phyloP scores from a whole-genome alignment of 805 yeast genomes.

The Metschnikowia santaceciliae region DNA sequence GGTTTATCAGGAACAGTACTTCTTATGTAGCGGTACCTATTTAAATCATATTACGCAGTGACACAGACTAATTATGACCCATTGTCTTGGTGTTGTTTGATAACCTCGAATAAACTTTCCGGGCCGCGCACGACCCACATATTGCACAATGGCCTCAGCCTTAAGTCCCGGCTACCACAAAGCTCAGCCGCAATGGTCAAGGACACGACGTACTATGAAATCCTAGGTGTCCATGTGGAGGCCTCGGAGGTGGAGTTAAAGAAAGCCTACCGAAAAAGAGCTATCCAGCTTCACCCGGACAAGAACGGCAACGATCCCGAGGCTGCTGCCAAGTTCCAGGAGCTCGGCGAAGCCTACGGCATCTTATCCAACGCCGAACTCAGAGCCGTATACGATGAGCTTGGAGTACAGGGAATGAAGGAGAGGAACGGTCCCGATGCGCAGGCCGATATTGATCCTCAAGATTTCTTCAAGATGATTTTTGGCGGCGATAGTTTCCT shows the following conservation, averaged over 20 bases:
- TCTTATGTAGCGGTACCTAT: no score
- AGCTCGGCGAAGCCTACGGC: conserved; percentile 61
- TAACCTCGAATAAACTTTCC: neutral
- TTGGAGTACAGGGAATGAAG: conserved; percentile 60
- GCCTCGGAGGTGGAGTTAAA: conserved; percentile 84
- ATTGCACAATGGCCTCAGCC: neutral
- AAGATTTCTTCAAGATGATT: conserved; percentile 75
- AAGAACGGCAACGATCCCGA: conserved; percentile 92
- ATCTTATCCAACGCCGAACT: conserved; percentile 70
- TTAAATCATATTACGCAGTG: no score
- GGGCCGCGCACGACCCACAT: neutral
- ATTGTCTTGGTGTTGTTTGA: no score
- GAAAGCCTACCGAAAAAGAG: conserved; percentile 60
- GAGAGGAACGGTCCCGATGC: conserved; percentile 69
- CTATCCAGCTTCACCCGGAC: conserved; percentile 55
- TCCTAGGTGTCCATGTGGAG: conserved; percentile 59
- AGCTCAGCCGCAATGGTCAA: conserved; percentile 54
- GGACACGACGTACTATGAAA: conserved; percentile 84
- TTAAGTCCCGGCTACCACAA: neutral
- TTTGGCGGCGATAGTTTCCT: conserved; percentile 81
- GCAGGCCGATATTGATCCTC: conserved; percentile 69
- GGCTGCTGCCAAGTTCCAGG: conserved; percentile 86
- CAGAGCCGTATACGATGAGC: conserved; percentile 73
- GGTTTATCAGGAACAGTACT: no score
- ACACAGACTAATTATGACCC: no score